Base-by-base conservation (phyloP, 139 green algal genomes). In the Chlorella ohadii region DNA sequence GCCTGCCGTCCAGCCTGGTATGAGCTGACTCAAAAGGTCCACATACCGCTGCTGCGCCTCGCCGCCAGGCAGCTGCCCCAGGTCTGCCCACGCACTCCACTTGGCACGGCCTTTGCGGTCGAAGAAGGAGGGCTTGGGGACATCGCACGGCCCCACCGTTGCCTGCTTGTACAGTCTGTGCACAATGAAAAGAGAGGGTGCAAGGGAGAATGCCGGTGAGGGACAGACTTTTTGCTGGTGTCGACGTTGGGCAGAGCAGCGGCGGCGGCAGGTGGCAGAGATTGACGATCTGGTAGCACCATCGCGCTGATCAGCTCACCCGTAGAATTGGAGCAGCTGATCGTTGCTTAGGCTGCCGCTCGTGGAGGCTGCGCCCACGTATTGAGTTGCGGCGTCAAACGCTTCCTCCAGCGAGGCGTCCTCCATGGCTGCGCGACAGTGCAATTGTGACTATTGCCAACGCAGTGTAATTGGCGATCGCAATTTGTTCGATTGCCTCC, bases 131-230 rank as follows among this genome's bases (percentile, higher is more conserved):
- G 90, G 90, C 67, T 90, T 92, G 56, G 47, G 33, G 6, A 67
- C 61, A n/a, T 25, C 72, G 84, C 89, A 93, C 15, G 70, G 55
- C 16, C 90, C 89, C 38, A 39, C 79, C 6, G 89, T 92, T 3
- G 83, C 90, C 81, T 92, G 85, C 84, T 93, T 93, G 75, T 89
- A 93, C 51, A 93, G 70, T 3, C 51, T 59, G 51, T 22, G 15
- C 51, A 22, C 51, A 22, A 51, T 51, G 44, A 51, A 9, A 9
- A 51, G 6, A 9, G 44, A 9, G 44, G 44, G 44, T 16, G 44
- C 44, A 51, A 51, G 44, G 44, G 9, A 51, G 44, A 51, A 51
- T 9, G 44, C 44, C 6, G 9, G 44, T 9, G 7, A 51, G n/a
- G n/a, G n/a, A n/a, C n/a, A n/a, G n/a, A n/a, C n/a, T n/a, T n/a